Conservation (phyloP, 164 flowering plant genomes). For the Nelumbo lutea region DNA sequence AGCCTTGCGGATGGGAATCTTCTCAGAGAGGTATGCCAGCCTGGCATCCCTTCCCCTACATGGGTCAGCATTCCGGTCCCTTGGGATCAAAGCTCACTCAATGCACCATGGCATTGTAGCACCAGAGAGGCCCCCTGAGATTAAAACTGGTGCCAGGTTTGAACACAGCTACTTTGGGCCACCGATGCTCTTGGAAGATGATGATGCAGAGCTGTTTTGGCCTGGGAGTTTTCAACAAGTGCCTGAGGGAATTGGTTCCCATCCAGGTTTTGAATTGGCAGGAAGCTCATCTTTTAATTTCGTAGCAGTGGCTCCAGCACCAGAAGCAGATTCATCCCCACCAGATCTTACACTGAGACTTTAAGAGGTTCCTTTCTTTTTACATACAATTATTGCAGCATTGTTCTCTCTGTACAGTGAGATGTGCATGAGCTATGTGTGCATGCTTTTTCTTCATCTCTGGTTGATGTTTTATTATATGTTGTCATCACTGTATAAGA, state of each 20-base stretch:
- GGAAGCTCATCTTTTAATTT: constrained; percentile 30
- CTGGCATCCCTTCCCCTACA: constrained; percentile 74
- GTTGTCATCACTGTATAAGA: neutral
- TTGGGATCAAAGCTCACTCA: constrained; percentile 72
- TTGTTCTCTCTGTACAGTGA: constrained; percentile 26
- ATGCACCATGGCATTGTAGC: constrained; percentile 31
- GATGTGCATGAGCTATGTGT: constrained; percentile 17
- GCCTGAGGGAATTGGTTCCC: constrained; percentile 10
- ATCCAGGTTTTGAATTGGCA: constrained; percentile 14
- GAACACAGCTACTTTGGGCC: constrained; percentile 40
- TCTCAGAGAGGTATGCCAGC: constrained; percentile 60
- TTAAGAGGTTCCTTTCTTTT: constrained; percentile 18
- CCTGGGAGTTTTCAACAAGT: constrained; percentile 76
- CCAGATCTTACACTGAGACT: constrained; percentile 76
- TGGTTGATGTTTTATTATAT: neutral
- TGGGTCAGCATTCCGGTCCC: constrained; percentile 52
- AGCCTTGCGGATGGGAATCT: constrained; percentile 71
- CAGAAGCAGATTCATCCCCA: constrained; percentile 28
- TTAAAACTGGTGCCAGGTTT: constrained; percentile 47
- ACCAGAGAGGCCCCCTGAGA: constrained; percentile 24
- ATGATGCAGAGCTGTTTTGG: constrained; percentile 54
- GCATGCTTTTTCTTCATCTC: constrained; percentile 1
- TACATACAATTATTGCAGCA: neutral
- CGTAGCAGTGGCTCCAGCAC: constrained; percentile 25
- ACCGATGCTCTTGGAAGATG: constrained; percentile 52